Evolutionary conservation across 2,329 filamentous ascomycete species (phyloP).

Genomic region (Sporothrix sp.): DNA sequence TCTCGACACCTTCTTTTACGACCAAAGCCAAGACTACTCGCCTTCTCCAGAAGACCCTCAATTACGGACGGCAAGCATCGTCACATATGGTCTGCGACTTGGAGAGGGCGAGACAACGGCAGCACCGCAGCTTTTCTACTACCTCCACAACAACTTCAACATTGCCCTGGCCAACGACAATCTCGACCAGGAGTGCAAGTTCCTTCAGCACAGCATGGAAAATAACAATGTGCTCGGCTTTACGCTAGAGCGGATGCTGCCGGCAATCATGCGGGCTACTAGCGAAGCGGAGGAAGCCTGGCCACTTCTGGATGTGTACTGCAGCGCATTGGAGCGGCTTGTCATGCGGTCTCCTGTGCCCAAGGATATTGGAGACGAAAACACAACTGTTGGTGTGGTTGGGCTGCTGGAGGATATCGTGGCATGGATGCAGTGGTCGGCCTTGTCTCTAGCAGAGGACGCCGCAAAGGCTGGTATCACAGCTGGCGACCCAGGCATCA

Average conservation of each 20-base stretch:
- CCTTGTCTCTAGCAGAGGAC: not conserved
- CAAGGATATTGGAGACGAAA: conserved; percentile 28
- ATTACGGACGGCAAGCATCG: conserved; percentile 45
- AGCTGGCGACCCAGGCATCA: too few species aligned
- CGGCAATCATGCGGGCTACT: conserved; percentile 37
- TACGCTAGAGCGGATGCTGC: conserved; percentile 43
- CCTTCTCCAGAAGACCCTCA: conserved; percentile 46
- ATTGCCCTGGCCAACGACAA: conserved; percentile 40
- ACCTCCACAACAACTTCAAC: conserved; percentile 49
- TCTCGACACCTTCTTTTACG: conserved; percentile 47
- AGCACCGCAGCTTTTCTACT: conserved; percentile 43
- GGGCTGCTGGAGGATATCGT: conserved; percentile 25
- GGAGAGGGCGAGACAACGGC: conserved; percentile 41
- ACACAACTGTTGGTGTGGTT: conserved; percentile 25
- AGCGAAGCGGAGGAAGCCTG: conserved; percentile 30
- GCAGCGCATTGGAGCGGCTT: conserved; percentile 31
- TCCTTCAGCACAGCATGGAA: conserved; percentile 41
- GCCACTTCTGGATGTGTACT: conserved; percentile 42
- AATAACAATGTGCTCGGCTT: conserved; percentile 36
- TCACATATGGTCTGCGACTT: conserved; percentile 46
- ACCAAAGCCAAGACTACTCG: conserved; percentile 46
- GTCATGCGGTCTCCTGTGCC: conserved; percentile 28
- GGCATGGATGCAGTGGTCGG: conserved; percentile 17
- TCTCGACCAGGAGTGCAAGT: conserved; percentile 35
- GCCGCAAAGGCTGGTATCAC: not conserved